A percentile compares a stretch with the other conserved stretches of the same genome.
Conservation (phyloP, 2,329 filamentous ascomycete genomes). For the Hypomyces perniciosus region DNA sequence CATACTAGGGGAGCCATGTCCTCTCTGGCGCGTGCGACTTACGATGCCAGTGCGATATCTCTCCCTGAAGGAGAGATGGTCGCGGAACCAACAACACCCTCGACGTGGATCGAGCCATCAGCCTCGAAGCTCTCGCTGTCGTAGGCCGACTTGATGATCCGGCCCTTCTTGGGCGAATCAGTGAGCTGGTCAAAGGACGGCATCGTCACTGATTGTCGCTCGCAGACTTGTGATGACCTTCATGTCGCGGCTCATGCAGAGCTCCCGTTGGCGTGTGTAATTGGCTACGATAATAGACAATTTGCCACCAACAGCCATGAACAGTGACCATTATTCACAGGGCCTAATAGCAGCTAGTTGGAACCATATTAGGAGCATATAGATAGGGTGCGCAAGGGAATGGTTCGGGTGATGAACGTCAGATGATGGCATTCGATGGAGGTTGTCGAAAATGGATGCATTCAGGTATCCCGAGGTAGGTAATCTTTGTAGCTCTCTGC, state of each 20-base stretch:
- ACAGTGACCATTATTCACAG: background rate
- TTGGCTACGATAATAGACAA: background rate
- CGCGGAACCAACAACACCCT: conserved; percentile 77
- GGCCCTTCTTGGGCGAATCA: conserved; percentile 49
- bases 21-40: conserved; percentile 23
- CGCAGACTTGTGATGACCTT: conserved; percentile 17
- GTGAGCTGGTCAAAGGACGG: conserved; percentile 41
- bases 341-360: background rate
- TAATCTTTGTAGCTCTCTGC: background rate
- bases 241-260: conserved; percentile 13
- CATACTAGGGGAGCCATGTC: background rate
- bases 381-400: background rate
- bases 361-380: background rate
- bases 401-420: background rate
- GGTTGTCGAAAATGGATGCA: conserved; percentile 3
- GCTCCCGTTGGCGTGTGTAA: background rate
- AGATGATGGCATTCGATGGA: background rate
- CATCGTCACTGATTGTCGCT: conserved; percentile 32
- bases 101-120: conserved; percentile 77
- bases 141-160: conserved; percentile 61
- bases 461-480: background rate
- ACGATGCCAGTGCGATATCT: conserved; percentile 84
- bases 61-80: conserved; percentile 88
- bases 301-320: background rate
- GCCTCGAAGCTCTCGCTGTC: conserved; percentile 85